These are phyloP conservation scores for Stygiomarasmius scandens DNA, from an alignment of 1,284 basidiomycete genomes.

Conservation along the genomic window DNA sequence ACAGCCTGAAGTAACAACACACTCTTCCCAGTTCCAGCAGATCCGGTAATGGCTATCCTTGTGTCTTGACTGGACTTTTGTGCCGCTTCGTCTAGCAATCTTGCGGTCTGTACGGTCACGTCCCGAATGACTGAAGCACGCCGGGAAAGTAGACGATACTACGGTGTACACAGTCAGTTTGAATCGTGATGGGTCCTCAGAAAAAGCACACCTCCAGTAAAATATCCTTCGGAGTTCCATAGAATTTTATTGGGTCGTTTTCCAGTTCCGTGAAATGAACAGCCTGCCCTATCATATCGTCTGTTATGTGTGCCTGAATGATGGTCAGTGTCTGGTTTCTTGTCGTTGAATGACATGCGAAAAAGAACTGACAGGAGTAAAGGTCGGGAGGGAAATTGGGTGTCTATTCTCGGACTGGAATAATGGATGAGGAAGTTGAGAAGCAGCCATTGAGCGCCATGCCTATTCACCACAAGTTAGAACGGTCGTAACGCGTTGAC, in stretches of 20 bases:
- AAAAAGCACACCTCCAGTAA: conserved; percentile 59
- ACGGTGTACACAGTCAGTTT: conserved; percentile 18
- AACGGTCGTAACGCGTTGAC: background rate
- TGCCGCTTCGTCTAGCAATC: conserved; percentile 51
- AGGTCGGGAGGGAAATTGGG: conserved; percentile 37
- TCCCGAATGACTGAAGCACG: conserved; percentile 71
- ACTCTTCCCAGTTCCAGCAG: conserved; percentile 83
- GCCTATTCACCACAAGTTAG: conserved; percentile 32
- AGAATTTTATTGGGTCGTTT: conserved; percentile 56
- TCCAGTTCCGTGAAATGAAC: conserved; percentile 44
- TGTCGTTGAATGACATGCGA: background rate
- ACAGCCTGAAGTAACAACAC: conserved; percentile 81
- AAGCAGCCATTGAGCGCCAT: conserved; percentile 40
- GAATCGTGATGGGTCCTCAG: background rate
- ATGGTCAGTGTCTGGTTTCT: background rate
- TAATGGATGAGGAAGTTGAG: conserved; percentile 34
- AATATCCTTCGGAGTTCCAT: conserved; percentile 67
- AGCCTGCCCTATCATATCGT: conserved; percentile 41
- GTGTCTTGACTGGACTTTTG: conserved; percentile 46
- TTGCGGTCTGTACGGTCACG: conserved; percentile 55
- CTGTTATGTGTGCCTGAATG: conserved; percentile 39
- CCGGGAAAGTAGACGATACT: conserved; percentile 69
- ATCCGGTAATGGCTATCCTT: conserved; percentile 75
- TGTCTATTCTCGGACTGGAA: conserved; percentile 34
- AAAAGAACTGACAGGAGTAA: conserved; percentile 41